Evolutionary conservation across 495 filamentous ascomycete species (phyloP), one percentile per base, ranked within the genome.

Genomic region (Annulohypoxylon stygium): DNA sequence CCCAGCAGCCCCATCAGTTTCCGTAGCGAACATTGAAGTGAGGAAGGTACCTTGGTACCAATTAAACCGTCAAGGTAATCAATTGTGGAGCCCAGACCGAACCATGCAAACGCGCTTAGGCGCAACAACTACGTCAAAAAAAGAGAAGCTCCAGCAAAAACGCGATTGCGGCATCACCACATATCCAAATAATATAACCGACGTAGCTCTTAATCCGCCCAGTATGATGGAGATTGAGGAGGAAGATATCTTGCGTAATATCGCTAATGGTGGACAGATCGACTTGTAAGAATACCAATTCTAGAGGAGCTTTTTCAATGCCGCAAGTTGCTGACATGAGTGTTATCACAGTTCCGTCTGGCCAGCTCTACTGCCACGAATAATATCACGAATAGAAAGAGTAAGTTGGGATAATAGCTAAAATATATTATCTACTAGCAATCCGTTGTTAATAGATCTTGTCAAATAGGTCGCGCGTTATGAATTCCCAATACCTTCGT

Each of bases 191-290:
- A 63, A 7, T 20, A n/a, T 33, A 54, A 61, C n/a, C 18, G 6
- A 33, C 45, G 3, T 14, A 55, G 47, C 25, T 59, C 14, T 41
- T 14, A 61, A 45, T 73, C 26, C 50, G 66, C 61, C 67, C 64
- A 79, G 54, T 48, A 84, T 83, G 78, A 85, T 85, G 81, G 83
- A 84, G 8, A 79, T 81, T n/a, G 84, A 84, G 81, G 88, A 90
- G 71, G 90, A 93, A 76, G 87, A 88, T 77, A 81, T 91, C 71
- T 83, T 96, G 51, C 83, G 85, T 73, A 80, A 77, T 70, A 86
- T 88, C 80, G 90, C 91, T 71, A 83, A 86, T 71, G 91, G 91
- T 79, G 90, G 89, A 47, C 81, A 84, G 25, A 89, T 95, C 80
- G 89, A 93, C 70, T 85, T 87, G 93, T 94, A 87, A 80, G 85